Evolutionary conservation across 202 grass and related monocot genomes (phyloP), one percentile per base, ranked within the genome.

Genomic region (Elaeis oleifera): DNA sequence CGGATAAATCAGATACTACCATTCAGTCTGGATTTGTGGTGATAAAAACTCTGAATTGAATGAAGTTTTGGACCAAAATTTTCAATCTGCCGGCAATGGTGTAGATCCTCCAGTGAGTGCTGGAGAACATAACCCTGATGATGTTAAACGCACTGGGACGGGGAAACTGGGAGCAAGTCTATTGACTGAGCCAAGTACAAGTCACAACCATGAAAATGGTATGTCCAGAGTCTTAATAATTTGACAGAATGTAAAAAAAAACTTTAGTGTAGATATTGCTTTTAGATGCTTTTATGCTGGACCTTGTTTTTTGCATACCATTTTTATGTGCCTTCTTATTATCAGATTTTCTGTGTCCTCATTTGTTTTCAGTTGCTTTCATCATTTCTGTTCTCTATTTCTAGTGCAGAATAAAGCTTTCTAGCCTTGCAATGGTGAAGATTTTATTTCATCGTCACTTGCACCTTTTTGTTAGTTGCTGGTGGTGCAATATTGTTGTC

Each of bases 191-290:
- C 58, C 76, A 64, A 79, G 49, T 74, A 23, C 76, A 78, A 82
- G 62, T 79, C 58, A 82, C 57, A 74, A 61, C 63, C 73, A 65
- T 75, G 88, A 92, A 48, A 97, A 69, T 57, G 89, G 88, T 97
- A 97, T 84, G 88, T 64, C 44, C 57, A 61, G 20, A 57, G 48
- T 19, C 61, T 74, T 73, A 44, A 8, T 63, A 63, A 50, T 23
- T 61, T 56, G 17, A 49, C 50, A 70, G 61, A 32, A 54, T 36
- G 16, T 56, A 39, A 39, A 31, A 31, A 31, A 31, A 6, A 25
- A 15, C 68, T 19, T 57, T 75, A 59, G 48, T 63, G 21, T 3
- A 71, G 44, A 24, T 63, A 76, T 70, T 78, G 51, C 32, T 65
- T 63, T n/a, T 20, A 24, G 17, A 53, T 18, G 5, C n/a, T 56